Percentiles rank a stretch among this genome's conserved stretches.
Evolutionary conservation across 73 alveolate genomes (phyloP).

Genomic region (Uronychia binucleata): DNA sequence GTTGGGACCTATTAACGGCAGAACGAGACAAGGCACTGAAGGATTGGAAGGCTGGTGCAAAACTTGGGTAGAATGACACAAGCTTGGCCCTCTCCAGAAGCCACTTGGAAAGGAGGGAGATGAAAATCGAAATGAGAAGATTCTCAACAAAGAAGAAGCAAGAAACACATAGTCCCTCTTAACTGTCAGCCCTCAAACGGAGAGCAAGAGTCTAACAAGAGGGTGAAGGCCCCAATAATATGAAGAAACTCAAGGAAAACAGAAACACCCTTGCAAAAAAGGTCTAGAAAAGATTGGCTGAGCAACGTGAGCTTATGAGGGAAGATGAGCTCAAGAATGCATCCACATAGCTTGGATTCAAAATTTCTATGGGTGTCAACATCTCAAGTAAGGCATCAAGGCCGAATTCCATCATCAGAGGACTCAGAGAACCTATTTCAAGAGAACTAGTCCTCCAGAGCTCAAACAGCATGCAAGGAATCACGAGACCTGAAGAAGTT

Average conservation of each 20-base stretch:
- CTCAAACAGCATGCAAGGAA: neutral
- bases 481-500: neutral
- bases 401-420: neutral
- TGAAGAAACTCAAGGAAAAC: too few species aligned
- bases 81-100: neutral
- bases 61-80: neutral
- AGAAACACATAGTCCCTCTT: too few species aligned
- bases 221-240: neutral
- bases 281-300: neutral
- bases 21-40: neutral
- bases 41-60: neutral
- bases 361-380: too few species aligned
- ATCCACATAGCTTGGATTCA: neutral
- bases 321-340: neutral
- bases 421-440: too few species aligned
- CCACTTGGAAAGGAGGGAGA: neutral
- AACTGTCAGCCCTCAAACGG: too few species aligned
- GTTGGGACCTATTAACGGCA: neutral
- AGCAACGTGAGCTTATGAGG: too few species aligned
- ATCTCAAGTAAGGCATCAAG: too few species aligned
- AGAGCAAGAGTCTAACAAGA: neutral
- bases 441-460: neutral
- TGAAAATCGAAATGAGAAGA: neutral
- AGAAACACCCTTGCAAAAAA: neutral
- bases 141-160: neutral